These are phyloP conservation scores for Tolypocladium pustulatum DNA, from an alignment of 2,329 filamentous ascomycete genomes.

Conservation along the genomic window DNA sequence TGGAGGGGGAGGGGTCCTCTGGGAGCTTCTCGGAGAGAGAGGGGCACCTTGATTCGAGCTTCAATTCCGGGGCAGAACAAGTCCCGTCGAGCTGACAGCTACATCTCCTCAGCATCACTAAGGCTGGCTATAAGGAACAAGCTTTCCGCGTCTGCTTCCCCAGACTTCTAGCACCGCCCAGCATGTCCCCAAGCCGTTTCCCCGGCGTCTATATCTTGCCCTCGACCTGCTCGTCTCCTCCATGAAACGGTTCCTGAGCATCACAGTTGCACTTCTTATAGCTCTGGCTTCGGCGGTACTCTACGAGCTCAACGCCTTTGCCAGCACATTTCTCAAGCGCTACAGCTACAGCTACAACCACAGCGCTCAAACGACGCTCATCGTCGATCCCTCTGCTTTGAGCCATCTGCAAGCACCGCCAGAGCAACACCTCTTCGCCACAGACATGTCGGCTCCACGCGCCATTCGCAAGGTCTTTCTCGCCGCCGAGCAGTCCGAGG, in stretches of 20 bases:
- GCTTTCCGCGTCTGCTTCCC: background rate
- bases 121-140: background rate
- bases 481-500: constrained; percentile 78
- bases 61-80: background rate
- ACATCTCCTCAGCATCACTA: background rate
- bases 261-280: constrained; percentile 15
- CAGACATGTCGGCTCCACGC: constrained; percentile 57
- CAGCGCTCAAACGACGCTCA: background rate
- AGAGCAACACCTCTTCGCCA: background rate
- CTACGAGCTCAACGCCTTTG: constrained; percentile 3
- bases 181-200: background rate
- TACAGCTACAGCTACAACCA: background rate
- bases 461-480: constrained; percentile 75
- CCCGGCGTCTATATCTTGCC: constrained; percentile 1
- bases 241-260: constrained; percentile 21
- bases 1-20: too few species aligned
- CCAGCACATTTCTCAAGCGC: background rate
- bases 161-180: background rate
- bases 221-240: background rate
- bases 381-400: background rate
- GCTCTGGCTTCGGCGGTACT: constrained; percentile 17
- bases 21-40: background rate
- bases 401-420: background rate
- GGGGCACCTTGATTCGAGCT: background rate
- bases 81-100: background rate